Conservation (phyloP, 179 eudicot species). For the Silene noctiflora region DNA sequence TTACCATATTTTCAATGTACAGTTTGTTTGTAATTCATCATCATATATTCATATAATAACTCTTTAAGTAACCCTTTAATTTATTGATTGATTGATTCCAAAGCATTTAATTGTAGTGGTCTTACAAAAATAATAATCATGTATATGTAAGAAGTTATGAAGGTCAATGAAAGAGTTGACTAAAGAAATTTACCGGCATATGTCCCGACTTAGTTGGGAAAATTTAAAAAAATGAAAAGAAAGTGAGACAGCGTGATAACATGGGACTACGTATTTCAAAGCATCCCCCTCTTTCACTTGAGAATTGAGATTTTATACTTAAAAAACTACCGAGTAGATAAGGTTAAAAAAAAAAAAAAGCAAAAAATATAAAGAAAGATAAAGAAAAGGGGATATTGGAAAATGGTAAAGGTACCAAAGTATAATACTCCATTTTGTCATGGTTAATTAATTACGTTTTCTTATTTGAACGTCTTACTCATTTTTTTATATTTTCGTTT, state of each 20-base stretch:
- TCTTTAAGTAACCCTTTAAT: too few relatives aligned
- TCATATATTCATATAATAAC: too few relatives aligned
- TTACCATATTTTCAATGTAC: too few relatives aligned
- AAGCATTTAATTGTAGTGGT: too few relatives aligned
- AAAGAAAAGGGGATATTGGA: neutral
- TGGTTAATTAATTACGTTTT: too few relatives aligned
- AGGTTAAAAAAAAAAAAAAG: too few relatives aligned
- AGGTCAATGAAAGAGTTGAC: constrained; percentile 32
- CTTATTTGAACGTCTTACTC: too few relatives aligned
- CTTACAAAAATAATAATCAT: too few relatives aligned
- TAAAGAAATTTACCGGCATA: neutral
- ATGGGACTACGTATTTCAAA: constrained; percentile 32
- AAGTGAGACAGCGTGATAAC: constrained; percentile 33
- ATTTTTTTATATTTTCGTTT: too few relatives aligned
- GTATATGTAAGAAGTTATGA: neutral
- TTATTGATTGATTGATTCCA: too few relatives aligned
- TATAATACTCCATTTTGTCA: too few relatives aligned
- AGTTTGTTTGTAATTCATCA: too few relatives aligned
- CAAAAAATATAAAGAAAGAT: neutral
- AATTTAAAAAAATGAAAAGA: constrained; percentile 4
- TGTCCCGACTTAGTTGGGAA: constrained; percentile 17
- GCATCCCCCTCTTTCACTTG: constrained; percentile 5
- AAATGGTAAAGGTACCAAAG: neutral
- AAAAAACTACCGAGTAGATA: neutral
- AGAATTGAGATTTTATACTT: neutral